phyloP scores from a whole-genome alignment of 2,329 filamentous ascomycete genomes.

The Fusarium aywerte region DNA sequence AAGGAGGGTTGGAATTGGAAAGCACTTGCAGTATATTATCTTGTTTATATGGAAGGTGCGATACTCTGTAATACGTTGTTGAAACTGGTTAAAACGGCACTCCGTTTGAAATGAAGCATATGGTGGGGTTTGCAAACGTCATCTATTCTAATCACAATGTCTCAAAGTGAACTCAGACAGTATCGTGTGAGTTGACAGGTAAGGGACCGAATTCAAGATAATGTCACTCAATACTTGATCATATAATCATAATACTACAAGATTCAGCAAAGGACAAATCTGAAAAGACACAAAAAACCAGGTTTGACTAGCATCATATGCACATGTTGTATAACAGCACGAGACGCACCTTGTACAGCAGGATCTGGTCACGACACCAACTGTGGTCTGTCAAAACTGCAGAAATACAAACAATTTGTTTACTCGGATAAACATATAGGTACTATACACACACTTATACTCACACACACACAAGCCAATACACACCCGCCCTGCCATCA shows the following conservation, averaged over 20 bases:
- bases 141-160: background rate
- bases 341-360: constrained; percentile 11
- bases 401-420: no score
- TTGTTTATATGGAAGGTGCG: background rate
- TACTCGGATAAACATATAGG: background rate
- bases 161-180: background rate
- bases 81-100: constrained; percentile 2
- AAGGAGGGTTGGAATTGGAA: background rate
- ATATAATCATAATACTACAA: background rate
- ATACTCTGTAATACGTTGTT: background rate
- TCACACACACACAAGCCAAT: background rate
- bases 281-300: background rate
- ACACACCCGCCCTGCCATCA: background rate
- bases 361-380: constrained; percentile 6
- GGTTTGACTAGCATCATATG: background rate
- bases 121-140: constrained; percentile 3
- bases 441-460: background rate
- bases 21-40: background rate
- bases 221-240: background rate
- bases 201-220: background rate
- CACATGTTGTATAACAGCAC: constrained; percentile 8
- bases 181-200: background rate
- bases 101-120: background rate
- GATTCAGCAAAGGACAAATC: background rate
- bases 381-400: background rate